Conservation (phyloP, 352 stramenopile species). For the Plasmopara muralis region DNA sequence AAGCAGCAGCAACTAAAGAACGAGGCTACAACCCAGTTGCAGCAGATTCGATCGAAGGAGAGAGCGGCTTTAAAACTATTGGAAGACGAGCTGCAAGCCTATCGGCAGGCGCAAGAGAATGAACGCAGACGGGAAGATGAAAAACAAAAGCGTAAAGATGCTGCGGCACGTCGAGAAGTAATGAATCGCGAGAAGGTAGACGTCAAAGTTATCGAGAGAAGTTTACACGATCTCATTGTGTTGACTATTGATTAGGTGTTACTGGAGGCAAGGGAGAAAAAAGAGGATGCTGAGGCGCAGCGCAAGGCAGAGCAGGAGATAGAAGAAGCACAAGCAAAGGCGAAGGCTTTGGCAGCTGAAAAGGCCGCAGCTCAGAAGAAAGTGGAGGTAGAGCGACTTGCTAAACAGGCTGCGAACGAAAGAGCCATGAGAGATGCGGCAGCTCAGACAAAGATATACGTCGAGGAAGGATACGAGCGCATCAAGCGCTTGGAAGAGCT, state of each 20-base stretch:
- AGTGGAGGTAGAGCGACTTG: slow-evolving; percentile 27
- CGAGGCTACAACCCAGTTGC: slow-evolving; percentile 27
- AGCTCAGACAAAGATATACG: slow-evolving; percentile 34
- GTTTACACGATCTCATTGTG: no score
- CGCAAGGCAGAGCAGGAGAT: slow-evolving; percentile 19
- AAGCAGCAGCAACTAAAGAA: slow-evolving; percentile 34
- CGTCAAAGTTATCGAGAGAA: no score
- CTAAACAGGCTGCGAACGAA: slow-evolving; percentile 30
- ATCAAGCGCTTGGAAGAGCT: slow-evolving; percentile 47
- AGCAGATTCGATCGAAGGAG: slow-evolving; percentile 37
- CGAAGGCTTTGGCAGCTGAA: slow-evolving; percentile 23
- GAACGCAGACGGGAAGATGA: slow-evolving; percentile 28
- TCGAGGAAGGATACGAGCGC: slow-evolving; percentile 36
- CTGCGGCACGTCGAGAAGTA: slow-evolving; percentile 21
- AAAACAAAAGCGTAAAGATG: slow-evolving; percentile 29
- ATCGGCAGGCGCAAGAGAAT: slow-evolving; percentile 32
- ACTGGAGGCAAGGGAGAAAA: slow-evolving; percentile 19
- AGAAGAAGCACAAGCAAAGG: slow-evolving; percentile 31
- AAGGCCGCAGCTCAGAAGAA: slow-evolving; percentile 23
- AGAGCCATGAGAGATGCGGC: slow-evolving; percentile 28
- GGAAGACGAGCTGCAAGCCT: slow-evolving; percentile 43
- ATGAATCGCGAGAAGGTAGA: slow-evolving; percentile 33
- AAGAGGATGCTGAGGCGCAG: slow-evolving; percentile 23
- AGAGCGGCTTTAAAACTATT: slow-evolving; percentile 34
- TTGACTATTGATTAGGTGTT: slow-evolving; percentile 8